Evolutionary conservation across 1,284 basidiomycete genomes (phyloP).

Genomic region (Flammula alnicola): DNA sequence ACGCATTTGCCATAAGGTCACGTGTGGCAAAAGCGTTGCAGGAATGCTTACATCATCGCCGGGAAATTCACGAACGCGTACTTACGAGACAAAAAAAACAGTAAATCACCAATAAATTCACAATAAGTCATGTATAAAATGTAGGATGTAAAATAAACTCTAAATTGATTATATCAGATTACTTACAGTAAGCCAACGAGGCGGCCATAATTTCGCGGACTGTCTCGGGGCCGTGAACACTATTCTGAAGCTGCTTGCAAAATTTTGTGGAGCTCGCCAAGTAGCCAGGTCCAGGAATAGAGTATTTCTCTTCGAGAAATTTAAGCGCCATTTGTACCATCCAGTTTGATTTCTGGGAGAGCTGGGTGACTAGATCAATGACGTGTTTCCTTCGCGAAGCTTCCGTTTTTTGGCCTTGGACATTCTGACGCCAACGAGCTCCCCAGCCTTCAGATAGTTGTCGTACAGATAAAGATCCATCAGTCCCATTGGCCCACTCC

Average conservation of each 20-base stretch:
- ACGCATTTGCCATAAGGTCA: too few relatives aligned
- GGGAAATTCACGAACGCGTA: too few relatives aligned
- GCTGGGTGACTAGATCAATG: conserved; percentile 17
- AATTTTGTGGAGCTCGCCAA: background rate
- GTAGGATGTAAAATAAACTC: too few relatives aligned
- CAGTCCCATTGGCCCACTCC: conserved; percentile 18
- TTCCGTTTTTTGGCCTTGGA: conserved; percentile 17
- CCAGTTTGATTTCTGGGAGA: conserved; percentile 20
- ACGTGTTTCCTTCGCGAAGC: conserved; percentile 18
- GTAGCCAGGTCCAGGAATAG: background rate
- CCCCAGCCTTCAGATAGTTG: conserved; percentile 22
- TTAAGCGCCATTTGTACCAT: background rate
- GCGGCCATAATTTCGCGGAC: background rate
- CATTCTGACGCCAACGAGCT: conserved; percentile 23
- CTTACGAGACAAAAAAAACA: too few relatives aligned
- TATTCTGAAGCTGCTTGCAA: conserved; percentile 1
- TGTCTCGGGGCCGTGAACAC: background rate
- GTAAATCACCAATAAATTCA: too few relatives aligned
- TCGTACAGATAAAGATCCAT: conserved; percentile 21
- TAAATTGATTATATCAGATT: too few relatives aligned
- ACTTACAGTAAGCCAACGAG: background rate
- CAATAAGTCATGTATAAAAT: too few relatives aligned
- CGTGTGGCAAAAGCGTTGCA: too few relatives aligned
- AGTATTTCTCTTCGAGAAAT: background rate
- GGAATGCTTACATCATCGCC: too few relatives aligned